A percentile compares a stretch with the other conserved stretches of the same genome.
These are phyloP conservation scores for Larix sibirica DNA, from an alignment of 83 land plant genomes.

Conservation along the genomic window DNA sequence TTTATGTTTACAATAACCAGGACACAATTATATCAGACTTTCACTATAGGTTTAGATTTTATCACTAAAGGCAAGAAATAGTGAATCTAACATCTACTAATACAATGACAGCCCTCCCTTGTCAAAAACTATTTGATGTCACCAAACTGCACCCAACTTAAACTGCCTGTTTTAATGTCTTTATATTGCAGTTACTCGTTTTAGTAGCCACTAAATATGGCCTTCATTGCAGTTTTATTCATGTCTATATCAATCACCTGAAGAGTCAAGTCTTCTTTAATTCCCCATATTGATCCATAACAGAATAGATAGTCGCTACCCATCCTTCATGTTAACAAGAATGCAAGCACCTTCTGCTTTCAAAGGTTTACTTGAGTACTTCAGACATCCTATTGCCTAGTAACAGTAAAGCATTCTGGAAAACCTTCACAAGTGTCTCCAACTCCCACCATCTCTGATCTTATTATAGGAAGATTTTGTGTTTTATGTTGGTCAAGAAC, in stretches of 20 bases:
- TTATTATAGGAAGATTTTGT: too few relatives aligned
- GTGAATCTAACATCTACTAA: too few relatives aligned
- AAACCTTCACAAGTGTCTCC: not conserved
- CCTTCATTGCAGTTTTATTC: not conserved
- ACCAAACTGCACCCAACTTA: not conserved
- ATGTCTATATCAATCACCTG: not conserved
- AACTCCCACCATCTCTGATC: not conserved
- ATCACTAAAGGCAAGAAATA: too few relatives aligned
- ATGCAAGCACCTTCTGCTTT: not conserved
- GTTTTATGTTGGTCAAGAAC: too few relatives aligned
- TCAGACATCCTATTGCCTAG: not conserved
- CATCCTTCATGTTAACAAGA: not conserved
- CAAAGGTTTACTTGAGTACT: not conserved
- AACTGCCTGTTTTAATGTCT: not conserved
- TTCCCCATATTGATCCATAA: not conserved
- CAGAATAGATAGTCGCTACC: not conserved
- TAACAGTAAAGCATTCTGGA: not conserved
- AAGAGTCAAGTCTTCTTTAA: not conserved
- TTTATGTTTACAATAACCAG: too few relatives aligned
- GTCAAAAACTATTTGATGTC: not conserved
- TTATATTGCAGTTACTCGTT: not conserved
- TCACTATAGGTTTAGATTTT: too few relatives aligned
- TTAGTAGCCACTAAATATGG: too few relatives aligned
- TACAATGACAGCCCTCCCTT: not conserved
- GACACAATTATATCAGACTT: too few relatives aligned